Base-by-base conservation (phyloP, 371 early-diverging fungal genomes). In the Smittium mucronatum region DNA sequence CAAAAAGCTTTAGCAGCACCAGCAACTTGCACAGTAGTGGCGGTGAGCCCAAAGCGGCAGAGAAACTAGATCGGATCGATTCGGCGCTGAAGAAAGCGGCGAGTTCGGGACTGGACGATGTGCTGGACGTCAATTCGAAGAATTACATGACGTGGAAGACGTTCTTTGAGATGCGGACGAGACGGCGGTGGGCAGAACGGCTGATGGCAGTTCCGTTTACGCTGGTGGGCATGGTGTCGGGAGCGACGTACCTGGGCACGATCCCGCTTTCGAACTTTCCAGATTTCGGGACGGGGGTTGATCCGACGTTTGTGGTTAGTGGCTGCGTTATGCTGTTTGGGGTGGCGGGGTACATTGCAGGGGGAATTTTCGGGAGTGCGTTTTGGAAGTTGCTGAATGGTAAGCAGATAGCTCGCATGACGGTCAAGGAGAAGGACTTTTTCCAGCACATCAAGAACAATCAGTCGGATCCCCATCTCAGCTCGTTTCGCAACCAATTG, bases 251-350 rank as follows among this genome's bases (percentile, higher is more conserved):
- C 69, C 89, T 93, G 75, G 79, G 85, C 26, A 82, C 85, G 47
- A 78, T 89, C 74, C 85, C 88, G 67, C 85, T 93, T 63, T 89
- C 91, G 71, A 92, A 92, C 0, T 87, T 89, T 30, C 81, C 81
- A 61, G 86, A 85, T 30, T 81, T 92, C 70, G 47, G 47, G 11
- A 81, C 89, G 74, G 92, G 91, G 17, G 75, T 92, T 77, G 93
- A 93, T 72, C 92, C 93, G 36, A 69, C 87, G 30, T 69, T 88
- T 64, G 84, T 87, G 35, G 87, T 89, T 72, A 82, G 75, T 25
- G 67, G 82, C n/a, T 84, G 84, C 1, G 86, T 88, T 11, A 47
- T 89, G 33, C 81, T 80, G 29, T 83, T 85, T 74, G 87, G 87
- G 34, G 76, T 87, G 64, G 76, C 82, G 60, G 90, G 92, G 25